Evolutionary conservation across 2,329 filamentous ascomycete species (phyloP).

Genomic region (Exserohilum turcica): DNA sequence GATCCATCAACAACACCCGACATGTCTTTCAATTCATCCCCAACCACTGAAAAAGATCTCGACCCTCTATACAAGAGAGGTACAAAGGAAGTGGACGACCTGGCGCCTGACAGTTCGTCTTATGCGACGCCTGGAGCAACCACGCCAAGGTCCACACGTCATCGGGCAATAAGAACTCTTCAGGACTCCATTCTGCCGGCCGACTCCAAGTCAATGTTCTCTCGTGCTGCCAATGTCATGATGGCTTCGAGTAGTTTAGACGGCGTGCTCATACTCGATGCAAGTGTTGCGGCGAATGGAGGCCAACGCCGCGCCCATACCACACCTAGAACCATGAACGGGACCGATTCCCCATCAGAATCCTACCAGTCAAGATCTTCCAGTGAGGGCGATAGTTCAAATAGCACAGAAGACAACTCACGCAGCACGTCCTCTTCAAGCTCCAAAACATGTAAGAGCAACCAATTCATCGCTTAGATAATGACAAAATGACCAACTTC

Average conservation of each 20-base stretch:
- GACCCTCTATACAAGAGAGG: neutral
- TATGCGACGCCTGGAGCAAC: neutral
- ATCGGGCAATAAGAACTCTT: constrained; percentile 23
- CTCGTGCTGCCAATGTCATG: constrained; percentile 41
- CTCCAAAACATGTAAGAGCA: constrained; percentile 20
- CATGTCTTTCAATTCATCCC: neutral
- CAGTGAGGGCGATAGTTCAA: constrained; percentile 19
- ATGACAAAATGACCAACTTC: neutral
- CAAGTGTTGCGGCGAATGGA: constrained; percentile 35
- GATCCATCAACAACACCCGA: neutral
- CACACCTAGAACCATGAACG: constrained; percentile 5
- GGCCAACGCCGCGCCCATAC: constrained; percentile 15
- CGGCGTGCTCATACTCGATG: constrained; percentile 44
- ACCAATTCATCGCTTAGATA: neutral
- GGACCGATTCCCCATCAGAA: constrained; percentile 9
- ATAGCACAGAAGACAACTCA: neutral
- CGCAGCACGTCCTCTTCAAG: constrained; percentile 4
- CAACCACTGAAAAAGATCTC: neutral
- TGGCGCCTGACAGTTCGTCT: neutral
- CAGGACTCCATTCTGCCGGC: constrained; percentile 38
- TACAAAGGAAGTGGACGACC: neutral
- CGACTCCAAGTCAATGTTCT: constrained; percentile 41
- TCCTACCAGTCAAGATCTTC: constrained; percentile 22
- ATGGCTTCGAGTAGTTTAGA: constrained; percentile 40
- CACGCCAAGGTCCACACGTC: constrained; percentile 13